Evolutionary conservation across 805 yeast species (phyloP), one percentile per base, ranked within the genome.

Genomic region (Saccharomycopsis sp.): DNA sequence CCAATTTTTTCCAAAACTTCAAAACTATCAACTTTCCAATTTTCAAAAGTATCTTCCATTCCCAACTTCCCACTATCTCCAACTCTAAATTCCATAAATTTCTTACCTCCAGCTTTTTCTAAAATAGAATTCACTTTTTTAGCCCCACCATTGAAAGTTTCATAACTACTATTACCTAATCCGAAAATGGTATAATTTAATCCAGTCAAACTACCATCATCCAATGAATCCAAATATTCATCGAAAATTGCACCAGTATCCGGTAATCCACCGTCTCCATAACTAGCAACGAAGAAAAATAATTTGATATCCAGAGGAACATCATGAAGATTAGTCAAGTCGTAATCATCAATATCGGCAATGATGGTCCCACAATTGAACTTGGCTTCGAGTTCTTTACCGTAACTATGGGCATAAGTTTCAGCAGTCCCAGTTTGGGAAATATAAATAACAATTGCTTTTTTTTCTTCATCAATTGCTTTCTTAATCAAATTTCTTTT

Each of bases 361-460:
- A 80, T 75, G 80, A 92, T 75, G 2, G 89, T 76, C 48, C 78
- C 75, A 51, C 89, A 69, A 34, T 88, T 85, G 56, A 81, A 88
- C 57, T 80, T 73, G 21, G 94, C 67, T 51, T 77, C 74, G 52
- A 89, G 74, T 58, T 92, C 98, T 56, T 87, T 88, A 36, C 95
- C 76, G 51, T 86, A 78, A 57, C 89, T 84, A 51, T 80, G 73
- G 15, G 96, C 94, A 53, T 87, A 89, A 56, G 92, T 98, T 63
- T 92, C 98, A 33, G 97, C 95, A 14, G 98, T 92, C 48, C 98
- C 98, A 4, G 98, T 92, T 63, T 92, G 99, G 10, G 97, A 88
- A 14, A 95, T 97, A 57, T 72, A 92, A 46, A 92, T 71, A 3
- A 92, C 79, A 32, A 87, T 64, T 28, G 83, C 80, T 49, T 81